Base-by-base conservation (phyloP, 2,329 filamentous ascomycete species). In the Ceratocystis eucalypticola region DNA sequence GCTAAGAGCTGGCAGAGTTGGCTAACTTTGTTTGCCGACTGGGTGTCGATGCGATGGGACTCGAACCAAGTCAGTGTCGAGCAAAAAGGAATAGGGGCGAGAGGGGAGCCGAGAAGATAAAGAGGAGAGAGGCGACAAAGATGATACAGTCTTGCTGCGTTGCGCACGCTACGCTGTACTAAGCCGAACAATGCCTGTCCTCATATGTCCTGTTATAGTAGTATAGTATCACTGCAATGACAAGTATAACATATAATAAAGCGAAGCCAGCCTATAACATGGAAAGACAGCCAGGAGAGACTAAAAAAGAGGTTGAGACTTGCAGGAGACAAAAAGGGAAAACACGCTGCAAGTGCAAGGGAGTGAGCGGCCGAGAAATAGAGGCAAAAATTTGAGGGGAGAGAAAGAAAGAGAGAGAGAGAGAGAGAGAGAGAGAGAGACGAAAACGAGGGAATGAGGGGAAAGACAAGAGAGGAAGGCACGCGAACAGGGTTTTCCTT, bases 241-340 rank as follows among this genome's bases (percentile, higher is more conserved):
- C 55, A 59, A 59, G 28, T 33, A 33, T 59, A 37, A 12, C 5
- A n/a, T 59, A 37, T 37, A 37, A 45, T 44, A 66, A 46, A 66
- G 28, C 41, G 50, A 62, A 30, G 66, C 33, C 65, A 28, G 64
- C 55, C 25, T 61, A 63, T 64, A 67, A 65, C 48, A 50, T 37
- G 45, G 48, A 6, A 30, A 61, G 61, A 20, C 67, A 63, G 61
- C 30, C 17, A 48, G 68, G 66, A 65, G 66, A 69, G 68, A 66
- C 45, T 59, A 68, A 69, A 68, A 69, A 61, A 30, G 44, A 64
- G 8, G 45, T 61, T 20, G 46, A 22, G 22, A 22, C n/a, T 20
- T 20, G n/a, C 6, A 50, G 46, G 46, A 50, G 46, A 22, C n/a
- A 12, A 50, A 50, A n/a, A 50, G 6, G n/a, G 46, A 22, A 50